These are phyloP conservation scores for Ophiostoma tasmaniense DNA, from an alignment of 2,329 filamentous ascomycete genomes.

Conservation along the genomic window DNA sequence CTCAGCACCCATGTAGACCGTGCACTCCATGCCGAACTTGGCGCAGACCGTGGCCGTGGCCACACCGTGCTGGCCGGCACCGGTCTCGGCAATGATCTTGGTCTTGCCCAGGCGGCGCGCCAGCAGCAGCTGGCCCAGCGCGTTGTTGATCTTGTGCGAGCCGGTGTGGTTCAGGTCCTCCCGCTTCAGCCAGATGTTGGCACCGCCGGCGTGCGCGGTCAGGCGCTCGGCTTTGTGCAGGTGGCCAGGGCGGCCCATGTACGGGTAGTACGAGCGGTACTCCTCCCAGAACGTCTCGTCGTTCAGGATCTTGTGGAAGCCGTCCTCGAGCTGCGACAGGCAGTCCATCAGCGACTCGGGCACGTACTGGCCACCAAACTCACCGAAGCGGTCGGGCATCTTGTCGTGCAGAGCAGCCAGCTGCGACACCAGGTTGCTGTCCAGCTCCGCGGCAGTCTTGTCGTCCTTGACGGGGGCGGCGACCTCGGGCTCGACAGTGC, in stretches of 20 bases:
- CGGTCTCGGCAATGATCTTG: conserved; percentile 95
- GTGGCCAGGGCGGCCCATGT: conserved; percentile 91
- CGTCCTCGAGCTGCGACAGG: conserved; percentile 77
- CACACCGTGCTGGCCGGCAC: conserved; percentile 94
- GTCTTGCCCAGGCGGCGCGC: conserved; percentile 85
- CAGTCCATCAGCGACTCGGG: conserved; percentile 98
- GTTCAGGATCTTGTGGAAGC: conserved; percentile 79
- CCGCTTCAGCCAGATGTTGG: conserved; percentile 95
- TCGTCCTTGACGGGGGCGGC: conserved; percentile 47
- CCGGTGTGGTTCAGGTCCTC: conserved; percentile 98
- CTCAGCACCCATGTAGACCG: conserved; percentile 96
- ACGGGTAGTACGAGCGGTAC: conserved; percentile 90
- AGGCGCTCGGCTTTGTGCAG: conserved; percentile 82
- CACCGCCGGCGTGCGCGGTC: conserved; percentile 81
- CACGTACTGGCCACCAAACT: conserved; percentile 96
- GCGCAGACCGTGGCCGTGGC: conserved; percentile 95
- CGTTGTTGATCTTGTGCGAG: conserved; percentile 99
- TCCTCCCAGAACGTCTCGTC: conserved; percentile 96
- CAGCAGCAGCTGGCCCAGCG: conserved; percentile 82
- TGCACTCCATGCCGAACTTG: conserved; percentile 97
- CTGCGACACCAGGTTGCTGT: conserved; percentile 65
- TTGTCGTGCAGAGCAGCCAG: conserved; percentile 72
- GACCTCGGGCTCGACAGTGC: conserved; percentile 46
- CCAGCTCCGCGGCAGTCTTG: conserved; percentile 41
- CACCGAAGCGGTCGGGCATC: conserved; percentile 80